Evolutionary conservation across 1,284 basidiomycete genomes (phyloP), one percentile per base, ranked within the genome.

Genomic region (Veloporphyrellus conicus): DNA sequence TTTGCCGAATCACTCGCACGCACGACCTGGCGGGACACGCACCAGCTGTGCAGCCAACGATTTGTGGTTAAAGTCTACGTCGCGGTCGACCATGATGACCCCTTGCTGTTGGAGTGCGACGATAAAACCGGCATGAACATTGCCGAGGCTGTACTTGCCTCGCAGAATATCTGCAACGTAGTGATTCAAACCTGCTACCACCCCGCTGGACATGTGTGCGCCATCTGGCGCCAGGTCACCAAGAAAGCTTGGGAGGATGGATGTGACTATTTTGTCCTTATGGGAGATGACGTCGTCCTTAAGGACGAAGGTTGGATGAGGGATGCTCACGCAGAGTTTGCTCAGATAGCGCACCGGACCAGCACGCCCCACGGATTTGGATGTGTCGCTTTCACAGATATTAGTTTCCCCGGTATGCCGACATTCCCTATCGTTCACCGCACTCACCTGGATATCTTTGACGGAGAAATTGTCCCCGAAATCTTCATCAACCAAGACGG

Each of bases 401-500:
- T 61, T 12, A 69, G 70, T 10, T 82, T 81, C 52, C 76, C 76
- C 1, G 80, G 79, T 0, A 80, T 81, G 76, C 78, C 78, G 0
- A 81, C 79, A 0, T 82, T 81, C 54, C 79, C 79, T 0, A 68
- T 81, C 41, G 45, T 82, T 38, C 75, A 79, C 47, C 69, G 73
- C 19, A 74, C 64, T 0, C 81, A 83, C 55, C 63, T 82, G 58
- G 72, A 79, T 25, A 75, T 81, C 38, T 82, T 82, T 54, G 49
- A 61, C 0, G 77, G 77, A 1, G 56, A 71, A 9, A 67, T 81
- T 23, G 60, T 82, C n/a, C 79, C 80, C 0, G 62, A 73, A 11
- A 50, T 61, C 16, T 82, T 81, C 59, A 61, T 78, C 38, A 81
- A 81, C 50, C 79, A 82, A 56, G 80, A 81, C 41, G 78, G 77